Base-by-base conservation (phyloP, 2,329 filamentous ascomycete species). In the Cladosporium sp. region DNA sequence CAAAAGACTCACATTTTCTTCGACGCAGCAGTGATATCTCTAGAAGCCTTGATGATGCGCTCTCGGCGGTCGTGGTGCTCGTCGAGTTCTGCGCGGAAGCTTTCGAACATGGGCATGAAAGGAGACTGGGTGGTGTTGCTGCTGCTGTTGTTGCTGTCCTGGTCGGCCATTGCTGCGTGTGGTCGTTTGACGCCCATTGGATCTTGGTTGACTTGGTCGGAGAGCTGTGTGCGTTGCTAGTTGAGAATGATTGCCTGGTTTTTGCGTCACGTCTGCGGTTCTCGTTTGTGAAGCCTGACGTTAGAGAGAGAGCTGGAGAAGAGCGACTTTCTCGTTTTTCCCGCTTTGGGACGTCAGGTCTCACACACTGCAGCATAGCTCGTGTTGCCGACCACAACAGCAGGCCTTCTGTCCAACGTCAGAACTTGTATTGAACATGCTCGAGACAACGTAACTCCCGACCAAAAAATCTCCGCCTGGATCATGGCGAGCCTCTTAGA, bases 51-150 rank as follows among this genome's bases (percentile, higher is more conserved):
- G 64, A 94, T 87, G 59, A 95, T 83, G 47, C 86, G 82, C 72
- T 96, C 91, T 50, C 90, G 80, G 13, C 93, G 84, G 69, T 97
- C 93, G 68, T 98, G 88, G 66, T 97, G 92, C 70, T 93, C 83
- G 64, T 98, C 93, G 22, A 98, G 77, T 70, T 96, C 91, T 62
- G 85, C 78, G 45, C 91, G 85, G 67, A 97, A 95, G 7, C 68
- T 72, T 67, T 88, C 85, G 67, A 98, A 98, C 78, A 97, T 90
- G 57, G 83, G 66, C 53, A 78, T 66, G 54, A 76, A 75, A 2
- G 73, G 71, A 50, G 74, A 75, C 3, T 66, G 57, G 18, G 51
- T 38, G 35, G 38, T 29, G 51, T 53, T 43, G 43, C 51, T 36
- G 38, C 50, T 22, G 1, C 20, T 46, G 19, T 12, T 47, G 20